A percentile compares a stretch with the other conserved stretches of the same genome.
Conservation (phyloP, 1,284 basidiomycete species). For the Ganoderma lucidum region DNA sequence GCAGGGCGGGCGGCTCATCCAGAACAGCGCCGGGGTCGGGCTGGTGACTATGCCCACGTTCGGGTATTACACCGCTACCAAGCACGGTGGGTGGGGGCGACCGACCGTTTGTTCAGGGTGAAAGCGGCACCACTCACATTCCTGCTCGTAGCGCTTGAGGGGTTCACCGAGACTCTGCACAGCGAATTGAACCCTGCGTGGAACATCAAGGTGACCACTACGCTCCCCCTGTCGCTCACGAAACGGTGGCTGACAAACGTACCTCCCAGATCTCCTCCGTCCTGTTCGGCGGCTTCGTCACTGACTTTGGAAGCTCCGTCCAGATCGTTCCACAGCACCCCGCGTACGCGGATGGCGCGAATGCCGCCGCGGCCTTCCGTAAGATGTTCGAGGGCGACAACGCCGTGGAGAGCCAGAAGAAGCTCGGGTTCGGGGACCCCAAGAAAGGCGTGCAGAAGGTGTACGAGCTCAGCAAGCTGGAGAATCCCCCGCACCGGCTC, state of each 20-base stretch:
- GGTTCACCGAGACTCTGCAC: conserved; percentile 41
- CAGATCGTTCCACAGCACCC: conserved; percentile 20
- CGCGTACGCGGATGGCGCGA: conserved; percentile 23
- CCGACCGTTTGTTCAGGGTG: neutral
- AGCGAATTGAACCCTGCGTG: conserved; percentile 40
- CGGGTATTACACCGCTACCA: conserved; percentile 44
- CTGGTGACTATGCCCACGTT: conserved; percentile 34
- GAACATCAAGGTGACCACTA: conserved; percentile 41
- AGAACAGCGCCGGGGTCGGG: conserved; percentile 40
- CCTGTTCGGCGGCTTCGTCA: conserved; percentile 28
- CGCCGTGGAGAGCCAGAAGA: neutral
- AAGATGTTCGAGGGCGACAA: neutral
- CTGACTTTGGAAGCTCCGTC: conserved; percentile 14
- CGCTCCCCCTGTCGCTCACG: neutral
- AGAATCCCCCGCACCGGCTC: conserved; percentile 37
- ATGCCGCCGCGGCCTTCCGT: conserved; percentile 11
- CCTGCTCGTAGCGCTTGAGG: conserved; percentile 44
- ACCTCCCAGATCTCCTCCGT: conserved; percentile 22
- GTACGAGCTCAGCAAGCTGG: conserved; percentile 18
- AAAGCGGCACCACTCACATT: neutral
- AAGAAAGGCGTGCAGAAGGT: conserved; percentile 11
- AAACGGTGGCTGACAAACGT: neutral
- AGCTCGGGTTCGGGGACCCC: conserved; percentile 10
- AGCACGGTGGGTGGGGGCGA: conserved; percentile 32
- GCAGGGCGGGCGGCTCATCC: conserved; percentile 44